Evolutionary conservation across 495 filamentous ascomycete species (phyloP), one percentile per base, ranked within the genome.

Genomic region (Aspergillus incahuasiensis): DNA sequence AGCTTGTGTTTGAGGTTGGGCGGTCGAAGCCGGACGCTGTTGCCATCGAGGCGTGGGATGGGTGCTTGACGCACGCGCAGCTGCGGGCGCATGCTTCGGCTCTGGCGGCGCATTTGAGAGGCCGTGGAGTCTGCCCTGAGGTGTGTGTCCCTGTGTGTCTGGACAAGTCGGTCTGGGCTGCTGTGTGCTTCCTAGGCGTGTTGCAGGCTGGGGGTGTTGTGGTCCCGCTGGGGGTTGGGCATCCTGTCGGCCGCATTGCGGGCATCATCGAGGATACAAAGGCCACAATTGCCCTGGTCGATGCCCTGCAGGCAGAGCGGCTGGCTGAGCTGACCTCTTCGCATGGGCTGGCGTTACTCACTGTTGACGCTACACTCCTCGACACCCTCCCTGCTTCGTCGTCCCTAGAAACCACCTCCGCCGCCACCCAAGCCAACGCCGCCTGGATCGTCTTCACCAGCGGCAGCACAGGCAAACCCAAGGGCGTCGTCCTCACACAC

Each of bases 391-490:
- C 32, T 3, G 2, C 32, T 6, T n/a, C n/a, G n/a, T n/a, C n/a
- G n/a, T n/a, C n/a, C 6, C 32, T 35, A 15, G 6, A 15, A 5
- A 9, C 6, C 32, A 35, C 6, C n/a, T 7, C 32, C 6, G 6
- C 32, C 32, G 47, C 54, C 15, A 48, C n/a, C 2, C 20, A 34
- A 13, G 1, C 15, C 18, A 55, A 55, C 44, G 55, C 47, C 4
- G 43, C 52, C 16, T 71, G 50, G 39, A 52, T 64, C 16, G 58
- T 91, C 3, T 95, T 89, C 68, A 92, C 89, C 0, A 90, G 86
- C 2, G 89, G 89, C n/a, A 89, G 85, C 11, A 92, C 89, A 0
- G 89, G 89, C 6, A 84, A 78, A 0, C 89, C 89, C 0, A 95
- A 95, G 18, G 42, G 48, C 7, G 49, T 25, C n/a, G 38, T 22